Evolutionary conservation across 2,329 filamentous ascomycete species (phyloP), one percentile per base, ranked within the genome.

Genomic region (Ascocoryne sarcoides): DNA sequence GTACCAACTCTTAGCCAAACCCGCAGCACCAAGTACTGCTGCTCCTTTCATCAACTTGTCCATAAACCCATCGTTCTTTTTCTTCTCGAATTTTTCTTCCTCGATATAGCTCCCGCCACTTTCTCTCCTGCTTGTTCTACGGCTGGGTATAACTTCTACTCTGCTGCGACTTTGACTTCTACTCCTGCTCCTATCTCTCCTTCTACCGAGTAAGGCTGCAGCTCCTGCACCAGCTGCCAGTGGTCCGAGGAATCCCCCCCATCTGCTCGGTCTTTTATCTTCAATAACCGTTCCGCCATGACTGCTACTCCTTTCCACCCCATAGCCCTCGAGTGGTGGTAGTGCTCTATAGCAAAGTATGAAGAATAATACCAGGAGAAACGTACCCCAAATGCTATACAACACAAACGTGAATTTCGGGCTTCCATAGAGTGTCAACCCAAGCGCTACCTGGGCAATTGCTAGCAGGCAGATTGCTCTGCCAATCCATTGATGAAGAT

Each of bases 351-450:
- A 93, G 49, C 82, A 82, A 23, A 95, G 67, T 40, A 90, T 68
- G 54, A 96, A 93, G 62, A 88, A 95, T 10, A 78, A 49, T 2
- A 88, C 55, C 12, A 95, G 51, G 23, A 95, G 65, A 14, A 84
- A 70, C 19, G 77, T 75, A 60, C 83, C 82, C 69, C 82, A 90
- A 1, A 96, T 48, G 0, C 89, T 74, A 56, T 84, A 98, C 3
- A 96, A 68, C 38, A 98, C 79, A 60, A 96, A 98, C 3, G 89
- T 71, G 28, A 74, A 76, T 55, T 82, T 78, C 4, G 92, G 90
- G 20, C 89, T 95, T 4, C 92, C 92, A 56, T 95, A 98, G 1
- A 98, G 70, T 0, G 89, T 89, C 34, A 98, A 69, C 0, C 92
- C 92, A 1, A 98, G 70, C 0, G 92, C 84, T 9, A 98, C 77